Conservation (phyloP, 192 early-diverging fungal genomes). For the Coemansia sp. region DNA sequence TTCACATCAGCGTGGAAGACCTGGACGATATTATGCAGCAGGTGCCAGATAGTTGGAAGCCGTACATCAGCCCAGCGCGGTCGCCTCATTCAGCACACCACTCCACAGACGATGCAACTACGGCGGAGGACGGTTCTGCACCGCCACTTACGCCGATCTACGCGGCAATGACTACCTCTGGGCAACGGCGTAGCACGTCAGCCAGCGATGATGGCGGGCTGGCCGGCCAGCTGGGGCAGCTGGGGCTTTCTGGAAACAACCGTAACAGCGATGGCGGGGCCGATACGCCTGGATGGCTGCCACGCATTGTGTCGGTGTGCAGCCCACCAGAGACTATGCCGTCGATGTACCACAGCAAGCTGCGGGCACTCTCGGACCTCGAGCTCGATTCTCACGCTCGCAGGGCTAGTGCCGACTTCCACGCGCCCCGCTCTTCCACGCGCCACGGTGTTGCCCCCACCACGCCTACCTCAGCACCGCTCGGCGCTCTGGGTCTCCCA, state of each 20-base stretch:
- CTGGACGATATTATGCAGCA: conserved; percentile 53
- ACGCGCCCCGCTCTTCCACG: background rate
- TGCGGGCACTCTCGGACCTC: conserved; percentile 28
- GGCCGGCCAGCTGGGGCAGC: conserved; percentile 18
- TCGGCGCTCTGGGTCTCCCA: background rate
- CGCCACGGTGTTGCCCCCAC: background rate
- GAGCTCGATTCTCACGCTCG: conserved; percentile 4
- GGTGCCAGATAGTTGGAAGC: conserved; percentile 46
- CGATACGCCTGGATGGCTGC: conserved; percentile 45
- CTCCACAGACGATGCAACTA: conserved; percentile 15
- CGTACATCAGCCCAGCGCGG: conserved; percentile 39
- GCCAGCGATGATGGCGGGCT: conserved; percentile 21
- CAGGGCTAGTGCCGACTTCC: conserved; percentile 2
- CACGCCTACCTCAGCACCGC: conserved; percentile 1
- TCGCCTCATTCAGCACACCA: conserved; percentile 33
- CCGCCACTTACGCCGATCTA: conserved; percentile 43
- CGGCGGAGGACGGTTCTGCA: background rate
- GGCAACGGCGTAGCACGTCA: conserved; percentile 30
- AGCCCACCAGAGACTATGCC: conserved; percentile 25
- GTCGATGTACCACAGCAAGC: conserved; percentile 22
- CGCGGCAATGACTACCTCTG: conserved; percentile 29
- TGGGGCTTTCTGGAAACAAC: background rate
- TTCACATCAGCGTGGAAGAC: conserved; percentile 58
- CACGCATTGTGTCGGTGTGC: conserved; percentile 44
- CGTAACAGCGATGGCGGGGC: conserved; percentile 26